These are phyloP conservation scores for Leptographium flavum DNA, from an alignment of 2,329 filamentous ascomycete species.

Conservation along the genomic window DNA sequence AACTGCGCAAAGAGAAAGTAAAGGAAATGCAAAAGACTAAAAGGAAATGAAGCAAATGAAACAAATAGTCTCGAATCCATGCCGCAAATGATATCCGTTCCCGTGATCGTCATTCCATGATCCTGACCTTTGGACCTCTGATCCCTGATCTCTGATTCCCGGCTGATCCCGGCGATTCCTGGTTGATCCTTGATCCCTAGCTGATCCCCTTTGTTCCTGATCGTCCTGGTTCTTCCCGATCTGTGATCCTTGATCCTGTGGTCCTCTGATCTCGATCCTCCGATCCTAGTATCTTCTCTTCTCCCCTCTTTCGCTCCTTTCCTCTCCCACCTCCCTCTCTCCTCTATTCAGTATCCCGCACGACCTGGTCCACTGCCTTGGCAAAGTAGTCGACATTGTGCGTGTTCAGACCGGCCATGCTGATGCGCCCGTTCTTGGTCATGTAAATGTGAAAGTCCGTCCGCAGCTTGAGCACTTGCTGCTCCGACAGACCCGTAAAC, in stretches of 20 bases:
- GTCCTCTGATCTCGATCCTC: neutral
- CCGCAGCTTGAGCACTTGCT: slow-evolving; percentile 57
- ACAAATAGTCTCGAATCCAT: neutral
- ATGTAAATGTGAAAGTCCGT: slow-evolving; percentile 68
- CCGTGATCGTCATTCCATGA: no score
- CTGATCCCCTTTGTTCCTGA: no score
- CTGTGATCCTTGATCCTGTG: neutral
- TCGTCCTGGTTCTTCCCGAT: no score
- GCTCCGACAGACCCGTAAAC: slow-evolving; percentile 67
- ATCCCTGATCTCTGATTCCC: no score
- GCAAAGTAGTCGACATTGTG: slow-evolving; percentile 89
- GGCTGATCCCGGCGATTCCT: no score
- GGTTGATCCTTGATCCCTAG: no score
- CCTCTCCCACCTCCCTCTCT: no score
- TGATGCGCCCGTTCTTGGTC: slow-evolving; percentile 96
- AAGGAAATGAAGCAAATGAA: neutral
- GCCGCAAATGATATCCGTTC: no score
- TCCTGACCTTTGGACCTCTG: no score
- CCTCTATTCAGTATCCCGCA: slow-evolving; percentile 36
- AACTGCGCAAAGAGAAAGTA: neutral
- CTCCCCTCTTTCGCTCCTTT: neutral
- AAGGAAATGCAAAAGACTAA: neutral
- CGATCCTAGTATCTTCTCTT: neutral
- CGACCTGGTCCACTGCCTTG: slow-evolving; percentile 73
- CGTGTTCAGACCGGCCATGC: slow-evolving; percentile 94